Evolutionary conservation across 495 filamentous ascomycete genomes (phyloP), one percentile per base, ranked within the genome.

Genomic region (Niebla homalea): DNA sequence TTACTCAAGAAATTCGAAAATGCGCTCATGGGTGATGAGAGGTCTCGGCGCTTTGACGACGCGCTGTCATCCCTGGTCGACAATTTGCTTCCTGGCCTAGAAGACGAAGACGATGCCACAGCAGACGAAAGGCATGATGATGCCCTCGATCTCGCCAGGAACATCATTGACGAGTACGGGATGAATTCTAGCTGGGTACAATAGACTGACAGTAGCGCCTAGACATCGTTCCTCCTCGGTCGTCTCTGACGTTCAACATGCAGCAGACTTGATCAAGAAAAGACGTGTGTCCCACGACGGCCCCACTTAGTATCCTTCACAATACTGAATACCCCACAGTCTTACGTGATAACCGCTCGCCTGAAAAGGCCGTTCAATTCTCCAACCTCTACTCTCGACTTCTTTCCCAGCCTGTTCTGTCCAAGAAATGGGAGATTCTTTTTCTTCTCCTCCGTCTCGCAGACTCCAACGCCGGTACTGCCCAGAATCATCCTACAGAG

Each of bases 391-490:
- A 90, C 68, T 84, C 86, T 36, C 76, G 84, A 36, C 76, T 99
- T 21, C 71, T 95, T 18, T 84, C 88, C 22, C 82, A 93, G 56
- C 89, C 90, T 4, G 89, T 97, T 2, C 72, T 99, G 26, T 82
- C 81, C 57, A 84, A 94, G 64, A 99, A 97, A 77, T 96, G 90
- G 88, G 88, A 84, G 2, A 94, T 96, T 55, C 72, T 99, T 5
- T 88, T 90, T 61, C 75, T 99, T 39, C 78, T 99, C 19, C 83
- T 88, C 59, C 83, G 84, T 56, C 73, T 98, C 38, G 79, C 84
- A 43, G 77, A 79, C 53, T 79, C 81, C 23, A 62, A 67, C 16
- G 64, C 65, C 5, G 58, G 62, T 21, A 58, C 46, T 4, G 64
- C 67, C 16, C 16, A 23, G 12, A 41, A 38, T 20, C 23, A 45